Conservation (phyloP, 768 basidiomycete species). For the Brasilioporus rufonigricans region DNA sequence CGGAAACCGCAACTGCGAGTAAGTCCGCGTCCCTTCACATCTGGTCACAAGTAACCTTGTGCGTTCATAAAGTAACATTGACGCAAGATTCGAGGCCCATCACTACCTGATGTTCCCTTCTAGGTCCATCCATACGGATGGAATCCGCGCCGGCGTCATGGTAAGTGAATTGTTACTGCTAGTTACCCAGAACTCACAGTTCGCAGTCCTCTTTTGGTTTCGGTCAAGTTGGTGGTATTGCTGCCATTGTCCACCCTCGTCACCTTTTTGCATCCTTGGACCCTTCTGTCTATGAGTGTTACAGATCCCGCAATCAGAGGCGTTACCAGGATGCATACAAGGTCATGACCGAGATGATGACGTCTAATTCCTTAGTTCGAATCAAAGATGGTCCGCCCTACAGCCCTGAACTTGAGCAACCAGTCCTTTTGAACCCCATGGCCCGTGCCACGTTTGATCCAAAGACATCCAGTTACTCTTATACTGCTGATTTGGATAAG, state of each 20-base stretch:
- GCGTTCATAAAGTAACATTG: conserved; percentile 68
- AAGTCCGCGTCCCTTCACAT: conserved; percentile 36
- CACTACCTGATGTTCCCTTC: conserved; percentile 96
- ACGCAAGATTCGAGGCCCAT: conserved; percentile 87
- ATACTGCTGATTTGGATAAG: conserved; percentile 60
- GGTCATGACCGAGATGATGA: conserved; percentile 95
- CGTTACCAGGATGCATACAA: conserved; percentile 78
- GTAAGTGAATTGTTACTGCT: conserved; percentile 39
- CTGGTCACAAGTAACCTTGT: not conserved
- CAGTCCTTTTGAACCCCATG: conserved; percentile 88
- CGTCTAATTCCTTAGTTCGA: conserved; percentile 87
- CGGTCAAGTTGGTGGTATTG: conserved; percentile 96
- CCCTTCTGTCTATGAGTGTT: conserved; percentile 72
- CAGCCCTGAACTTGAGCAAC: conserved; percentile 76
- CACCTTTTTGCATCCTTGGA: conserved; percentile 85
- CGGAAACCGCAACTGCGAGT: conserved; percentile 96
- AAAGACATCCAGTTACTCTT: conserved; percentile 87
- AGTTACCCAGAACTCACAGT: not conserved
- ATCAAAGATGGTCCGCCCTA: conserved; percentile 95
- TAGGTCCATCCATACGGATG: conserved; percentile 91
- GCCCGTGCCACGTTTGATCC: conserved; percentile 79
- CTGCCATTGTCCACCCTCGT: conserved; percentile 85
- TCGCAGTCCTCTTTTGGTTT: conserved; percentile 90
- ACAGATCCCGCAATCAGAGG: conserved; percentile 62
- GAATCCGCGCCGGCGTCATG: conserved; percentile 85